Conservation (phyloP, 2,329 filamentous ascomycete genomes). For the Pseudocercospora macadamiae region DNA sequence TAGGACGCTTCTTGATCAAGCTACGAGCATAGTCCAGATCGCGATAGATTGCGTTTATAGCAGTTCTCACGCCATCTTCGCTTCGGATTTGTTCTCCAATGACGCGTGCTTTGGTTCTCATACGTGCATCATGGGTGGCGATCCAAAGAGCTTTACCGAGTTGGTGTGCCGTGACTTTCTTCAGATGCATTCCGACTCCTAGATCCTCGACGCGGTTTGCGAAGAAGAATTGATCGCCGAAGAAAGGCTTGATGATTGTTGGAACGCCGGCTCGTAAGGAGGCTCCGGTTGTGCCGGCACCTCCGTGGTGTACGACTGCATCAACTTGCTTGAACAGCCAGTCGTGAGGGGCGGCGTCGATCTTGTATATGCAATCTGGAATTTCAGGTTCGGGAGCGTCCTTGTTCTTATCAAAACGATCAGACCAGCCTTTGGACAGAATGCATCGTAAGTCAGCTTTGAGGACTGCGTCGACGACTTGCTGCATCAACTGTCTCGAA, state of each 20-base stretch:
- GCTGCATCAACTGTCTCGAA: slow-evolving; percentile 82
- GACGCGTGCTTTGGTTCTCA: slow-evolving; percentile 82
- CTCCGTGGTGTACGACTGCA: slow-evolving; percentile 91
- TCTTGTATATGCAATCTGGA: slow-evolving; percentile 80
- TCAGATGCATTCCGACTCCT: slow-evolving; percentile 86
- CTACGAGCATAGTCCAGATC: slow-evolving; percentile 91
- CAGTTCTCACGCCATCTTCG: slow-evolving; percentile 88
- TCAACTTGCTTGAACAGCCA: slow-evolving; percentile 96
- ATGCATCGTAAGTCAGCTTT: slow-evolving; percentile 95
- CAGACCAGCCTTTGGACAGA: slow-evolving; percentile 95
- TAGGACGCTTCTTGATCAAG: slow-evolving; percentile 63
- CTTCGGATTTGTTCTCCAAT: slow-evolving; percentile 85
- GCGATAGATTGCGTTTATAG: slow-evolving; percentile 90
- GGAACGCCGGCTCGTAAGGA: slow-evolving; percentile 88
- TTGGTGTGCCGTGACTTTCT: slow-evolving; percentile 82
- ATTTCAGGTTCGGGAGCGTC: slow-evolving; percentile 65
- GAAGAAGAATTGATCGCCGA: slow-evolving; percentile 98
- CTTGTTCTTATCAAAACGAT: slow-evolving; percentile 68
- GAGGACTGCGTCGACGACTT: slow-evolving; percentile 87
- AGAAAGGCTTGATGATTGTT: slow-evolving; percentile 95
- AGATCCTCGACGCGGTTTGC: slow-evolving; percentile 87
- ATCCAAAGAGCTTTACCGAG: slow-evolving; percentile 90
- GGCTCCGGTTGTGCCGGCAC: slow-evolving; percentile 91
- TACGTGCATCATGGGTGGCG: slow-evolving; percentile 83
- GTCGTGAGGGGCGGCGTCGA: slow-evolving; percentile 90